Conservation (phyloP, 164 flowering plant species). For the Magnolia changhungtana region DNA sequence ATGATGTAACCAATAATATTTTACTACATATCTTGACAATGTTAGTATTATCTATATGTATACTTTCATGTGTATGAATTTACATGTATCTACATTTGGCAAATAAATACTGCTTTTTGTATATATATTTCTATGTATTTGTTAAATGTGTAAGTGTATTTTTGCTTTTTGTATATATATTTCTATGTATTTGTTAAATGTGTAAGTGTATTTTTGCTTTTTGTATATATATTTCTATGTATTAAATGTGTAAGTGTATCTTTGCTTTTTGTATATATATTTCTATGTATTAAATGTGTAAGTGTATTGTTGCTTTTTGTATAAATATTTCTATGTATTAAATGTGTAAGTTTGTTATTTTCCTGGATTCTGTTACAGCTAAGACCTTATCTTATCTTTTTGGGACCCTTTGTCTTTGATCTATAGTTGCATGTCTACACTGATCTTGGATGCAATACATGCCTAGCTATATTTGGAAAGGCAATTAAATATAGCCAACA, state of each 20-base stretch:
- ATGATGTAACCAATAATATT: too few relatives aligned
- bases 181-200: too few relatives aligned
- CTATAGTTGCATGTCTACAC: not conserved
- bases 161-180: too few relatives aligned
- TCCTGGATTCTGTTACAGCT: not conserved
- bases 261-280: not conserved
- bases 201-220: too few relatives aligned
- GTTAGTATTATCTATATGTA: not conserved
- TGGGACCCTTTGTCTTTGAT: not conserved
- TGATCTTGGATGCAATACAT: conserved; percentile 4
- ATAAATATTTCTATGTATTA: too few relatives aligned
- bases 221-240: too few relatives aligned
- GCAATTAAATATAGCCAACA: not conserved
- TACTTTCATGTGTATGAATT: not conserved
- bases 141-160: not conserved
- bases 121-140: too few relatives aligned
- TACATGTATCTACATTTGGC: not conserved
- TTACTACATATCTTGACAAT: not conserved
- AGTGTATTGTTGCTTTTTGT: not conserved
- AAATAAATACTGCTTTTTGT: not conserved
- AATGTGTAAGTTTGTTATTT: not conserved
- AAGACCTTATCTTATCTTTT: not conserved
- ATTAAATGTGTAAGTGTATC: too few relatives aligned
- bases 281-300: not conserved
- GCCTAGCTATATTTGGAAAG: not conserved